A percentile compares a stretch with the other conserved stretches of the same genome.
phyloP scores from a whole-genome alignment of 805 yeast species.

The Sungouiella thailandica region DNA sequence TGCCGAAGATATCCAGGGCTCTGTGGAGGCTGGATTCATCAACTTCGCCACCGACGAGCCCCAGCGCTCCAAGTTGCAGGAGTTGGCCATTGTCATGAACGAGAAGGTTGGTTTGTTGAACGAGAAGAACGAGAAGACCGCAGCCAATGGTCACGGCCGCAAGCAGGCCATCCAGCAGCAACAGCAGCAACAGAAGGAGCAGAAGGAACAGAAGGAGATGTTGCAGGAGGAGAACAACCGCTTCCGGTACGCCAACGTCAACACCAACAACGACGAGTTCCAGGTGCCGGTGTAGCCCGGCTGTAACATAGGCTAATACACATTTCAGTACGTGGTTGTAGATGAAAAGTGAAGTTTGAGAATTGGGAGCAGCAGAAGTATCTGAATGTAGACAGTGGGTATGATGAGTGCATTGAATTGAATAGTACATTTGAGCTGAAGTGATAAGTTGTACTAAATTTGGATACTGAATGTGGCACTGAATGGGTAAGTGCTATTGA shows the following conservation, averaged over 20 bases:
- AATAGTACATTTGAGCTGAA: too few relatives aligned
- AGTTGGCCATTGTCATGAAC: slow-evolving; percentile 76
- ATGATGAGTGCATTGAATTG: too few relatives aligned
- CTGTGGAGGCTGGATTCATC: slow-evolving; percentile 59
- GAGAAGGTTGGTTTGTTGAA: slow-evolving; percentile 74
- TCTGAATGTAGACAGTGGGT: too few relatives aligned
- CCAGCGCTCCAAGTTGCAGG: slow-evolving; percentile 81
- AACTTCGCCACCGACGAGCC: slow-evolving; percentile 65
- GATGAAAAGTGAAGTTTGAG: too few relatives aligned
- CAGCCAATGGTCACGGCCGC: slow-evolving; percentile 64
- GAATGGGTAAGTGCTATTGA: too few relatives aligned
- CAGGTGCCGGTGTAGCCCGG: slow-evolving; percentile 20
- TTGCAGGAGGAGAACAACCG: slow-evolving; percentile 35
- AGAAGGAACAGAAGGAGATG: slow-evolving; percentile 26
- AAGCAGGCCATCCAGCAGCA: slow-evolving; percentile 35
- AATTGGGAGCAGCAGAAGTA: too few relatives aligned
- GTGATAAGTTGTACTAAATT: too few relatives aligned
- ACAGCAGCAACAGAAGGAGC: slow-evolving; percentile 29
- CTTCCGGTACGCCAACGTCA: slow-evolving; percentile 42
- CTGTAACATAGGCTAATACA: too few relatives aligned
- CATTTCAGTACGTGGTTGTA: too few relatives aligned
- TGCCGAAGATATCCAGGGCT: slow-evolving; percentile 69
- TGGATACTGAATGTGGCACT: too few relatives aligned
- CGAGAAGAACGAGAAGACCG: slow-evolving; percentile 81
- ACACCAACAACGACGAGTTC: slow-evolving; percentile 40